Base-by-base conservation (phyloP, 2,329 filamentous ascomycete species). In the Fusarium sp. region DNA sequence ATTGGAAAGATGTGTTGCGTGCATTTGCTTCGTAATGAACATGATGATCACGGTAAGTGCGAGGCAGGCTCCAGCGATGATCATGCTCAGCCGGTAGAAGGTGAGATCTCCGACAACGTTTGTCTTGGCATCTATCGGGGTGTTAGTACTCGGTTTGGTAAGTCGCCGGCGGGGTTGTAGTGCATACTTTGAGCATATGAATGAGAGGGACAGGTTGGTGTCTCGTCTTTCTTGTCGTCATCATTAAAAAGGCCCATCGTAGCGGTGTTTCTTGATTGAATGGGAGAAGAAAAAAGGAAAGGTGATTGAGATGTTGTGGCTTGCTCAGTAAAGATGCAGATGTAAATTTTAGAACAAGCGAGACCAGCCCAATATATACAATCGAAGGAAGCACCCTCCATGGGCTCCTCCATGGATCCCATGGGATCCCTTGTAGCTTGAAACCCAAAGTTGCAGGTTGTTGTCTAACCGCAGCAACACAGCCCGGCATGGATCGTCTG, bases 1-100 rank as follows among this genome's bases (percentile, higher is more conserved):
- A 10, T 71, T 72, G 1, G 57, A 63, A 1, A 71, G 60, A 23
- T 72, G 70, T 0, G 70, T 67, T 3, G 66, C 66, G 27, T 72
- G 70, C 13, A 72, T 51, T 15, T 60, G 46, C 3, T 60, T 56
- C 13, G 45, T 60, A 17, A 39, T 37, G 7, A 72, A 45, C 46
- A 72, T 72, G 14, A 67, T 57, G 1, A 65, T 11, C 3, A 70
- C 49, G 5, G 59, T 21, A 18, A 71, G 47, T 2, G 59, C 67
- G 11, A 65, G 48, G n/a, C 70, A 72, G 2, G 57, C 37, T n/a
- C 70, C 70, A 8, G 56, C 46, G 2, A 72, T 51, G 8, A 72
- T 66, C 21, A 63, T 58, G 59, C 67, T 65, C 5, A 72, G 53
- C 10, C 62, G 33, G 5, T 71, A 61, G 13, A 72, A 72, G 1